These are phyloP conservation scores for Tulasnella sp. DNA, from an alignment of 768 basidiomycete species.

Conservation along the genomic window DNA sequence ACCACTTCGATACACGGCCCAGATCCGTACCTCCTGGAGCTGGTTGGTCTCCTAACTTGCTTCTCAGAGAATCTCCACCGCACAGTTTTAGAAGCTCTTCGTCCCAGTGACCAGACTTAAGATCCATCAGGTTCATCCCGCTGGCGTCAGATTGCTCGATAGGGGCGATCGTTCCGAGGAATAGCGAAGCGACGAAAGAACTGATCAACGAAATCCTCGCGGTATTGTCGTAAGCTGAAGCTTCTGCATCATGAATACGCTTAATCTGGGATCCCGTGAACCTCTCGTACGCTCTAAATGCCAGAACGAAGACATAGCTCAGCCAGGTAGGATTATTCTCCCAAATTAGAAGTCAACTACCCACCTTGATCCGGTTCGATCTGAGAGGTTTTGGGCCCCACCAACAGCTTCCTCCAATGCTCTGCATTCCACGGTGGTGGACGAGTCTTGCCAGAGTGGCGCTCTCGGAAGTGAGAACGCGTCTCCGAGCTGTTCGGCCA, in stretches of 20 bases:
- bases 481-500: slow-evolving; percentile 45
- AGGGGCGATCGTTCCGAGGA: slow-evolving; percentile 64
- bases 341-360: slow-evolving; percentile 29
- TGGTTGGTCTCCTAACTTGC: slow-evolving; percentile 67
- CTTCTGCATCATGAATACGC: background rate
- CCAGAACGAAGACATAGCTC: background rate
- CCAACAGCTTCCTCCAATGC: slow-evolving; percentile 57
- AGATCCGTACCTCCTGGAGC: slow-evolving; percentile 58
- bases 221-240: slow-evolving; percentile 39
- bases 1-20: slow-evolving; percentile 58
- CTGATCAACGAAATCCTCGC: slow-evolving; percentile 68
- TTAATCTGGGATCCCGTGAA: slow-evolving; percentile 79
- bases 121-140: slow-evolving; percentile 83
- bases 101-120: slow-evolving; percentile 65
- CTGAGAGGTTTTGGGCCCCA: slow-evolving; percentile 59
- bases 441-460: slow-evolving; percentile 90
- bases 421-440: slow-evolving; percentile 64
- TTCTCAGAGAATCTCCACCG: slow-evolving; percentile 53
- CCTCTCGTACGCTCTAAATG: slow-evolving; percentile 56
- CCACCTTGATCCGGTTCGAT: slow-evolving; percentile 50
- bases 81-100: slow-evolving; percentile 52
- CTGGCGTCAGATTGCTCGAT: slow-evolving; percentile 84
- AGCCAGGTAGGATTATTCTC: too few species aligned
- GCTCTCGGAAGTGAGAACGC: slow-evolving; percentile 61
- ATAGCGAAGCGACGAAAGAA: slow-evolving; percentile 74